Evolutionary conservation across 1,139 yeast species (phyloP), one percentile per base, ranked within the genome.

Genomic region (Debaryomyces robertsiae): DNA sequence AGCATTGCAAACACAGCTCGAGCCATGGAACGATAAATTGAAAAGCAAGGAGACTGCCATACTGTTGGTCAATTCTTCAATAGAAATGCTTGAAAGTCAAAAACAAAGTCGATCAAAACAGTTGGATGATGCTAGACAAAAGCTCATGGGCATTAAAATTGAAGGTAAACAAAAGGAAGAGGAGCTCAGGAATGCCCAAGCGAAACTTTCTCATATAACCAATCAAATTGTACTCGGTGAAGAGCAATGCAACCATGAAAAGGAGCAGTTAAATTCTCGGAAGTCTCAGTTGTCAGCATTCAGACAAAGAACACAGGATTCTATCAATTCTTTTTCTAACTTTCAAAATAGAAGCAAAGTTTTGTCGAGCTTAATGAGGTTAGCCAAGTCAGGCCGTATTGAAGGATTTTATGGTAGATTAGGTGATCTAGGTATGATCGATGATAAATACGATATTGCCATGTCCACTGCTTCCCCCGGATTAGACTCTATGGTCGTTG

Each of bases 391-490:
- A 3, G 98, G 98, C 9, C 77, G 97, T 57, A 79, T 94, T 29
- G 70, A 72, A 11, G 98, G 98, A 0, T 89, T 91, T 52, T 76
- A 87, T 58, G 98, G 98, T 0, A 73, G 97, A 43, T 67, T 94
- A 14, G 99, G 98, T 11, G 95, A 88, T 50, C 68, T 94, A 37
- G 99, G 97, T 11, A 75, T 79, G 1, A 93, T 93, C 49, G 96
- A 89, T 55, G 88, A 85, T 50, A 76, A 78, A 53, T 94, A 86
- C 59, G 98, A 94, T 63, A 77, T 90, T 39, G 98, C 98, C 0
- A 81, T 94, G 16, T 90, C 98, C 0, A 93, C 98, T 0, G 98
- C 97, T 0, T 89, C 95, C 52, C 91, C 96, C 1, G 83, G 93
- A 7, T 69, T 94, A 43, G 95, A 91, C 57, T 93, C 95, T 41